These are phyloP conservation scores for Aspergillus sp. DNA, from an alignment of 2,329 filamentous ascomycete species.

Conservation along the genomic window DNA sequence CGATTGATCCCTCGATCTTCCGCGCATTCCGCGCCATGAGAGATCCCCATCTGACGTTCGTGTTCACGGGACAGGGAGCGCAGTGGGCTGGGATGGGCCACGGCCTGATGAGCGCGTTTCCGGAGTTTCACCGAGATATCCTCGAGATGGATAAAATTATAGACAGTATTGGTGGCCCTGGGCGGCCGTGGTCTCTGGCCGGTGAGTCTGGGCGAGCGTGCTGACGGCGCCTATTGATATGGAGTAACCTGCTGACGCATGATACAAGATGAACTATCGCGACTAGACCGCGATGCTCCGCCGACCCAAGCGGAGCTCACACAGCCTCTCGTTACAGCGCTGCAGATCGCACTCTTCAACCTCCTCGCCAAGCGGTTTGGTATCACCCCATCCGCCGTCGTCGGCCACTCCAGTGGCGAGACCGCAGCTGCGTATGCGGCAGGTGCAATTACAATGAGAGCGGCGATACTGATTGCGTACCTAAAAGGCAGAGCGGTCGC, in stretches of 20 bases:
- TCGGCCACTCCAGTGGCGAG: slow-evolving; percentile 41
- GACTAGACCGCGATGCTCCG: no score
- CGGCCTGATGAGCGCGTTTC: slow-evolving; percentile 9
- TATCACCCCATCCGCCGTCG: slow-evolving; percentile 28
- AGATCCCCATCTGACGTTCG: slow-evolving; percentile 12
- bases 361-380: slow-evolving; percentile 28
- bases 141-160: not conserved
- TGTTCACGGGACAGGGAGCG: slow-evolving; percentile 34
- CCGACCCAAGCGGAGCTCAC: no score
- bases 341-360: slow-evolving; percentile 40
- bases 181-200: no score
- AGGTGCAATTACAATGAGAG: no score
- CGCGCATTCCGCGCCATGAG: not conserved
- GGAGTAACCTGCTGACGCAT: no score
- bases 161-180: not conserved
- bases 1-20: no score
- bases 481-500: no score
- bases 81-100: slow-evolving; percentile 29
- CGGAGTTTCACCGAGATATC: slow-evolving; percentile 29
- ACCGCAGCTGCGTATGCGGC: no score
- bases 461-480: no score
- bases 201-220: no score
- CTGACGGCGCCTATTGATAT: no score
- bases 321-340: slow-evolving; percentile 39
- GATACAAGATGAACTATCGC: no score